These are phyloP conservation scores for Benincasa hispida DNA, from an alignment of 306 rosid genomes.

Conservation along the genomic window DNA sequence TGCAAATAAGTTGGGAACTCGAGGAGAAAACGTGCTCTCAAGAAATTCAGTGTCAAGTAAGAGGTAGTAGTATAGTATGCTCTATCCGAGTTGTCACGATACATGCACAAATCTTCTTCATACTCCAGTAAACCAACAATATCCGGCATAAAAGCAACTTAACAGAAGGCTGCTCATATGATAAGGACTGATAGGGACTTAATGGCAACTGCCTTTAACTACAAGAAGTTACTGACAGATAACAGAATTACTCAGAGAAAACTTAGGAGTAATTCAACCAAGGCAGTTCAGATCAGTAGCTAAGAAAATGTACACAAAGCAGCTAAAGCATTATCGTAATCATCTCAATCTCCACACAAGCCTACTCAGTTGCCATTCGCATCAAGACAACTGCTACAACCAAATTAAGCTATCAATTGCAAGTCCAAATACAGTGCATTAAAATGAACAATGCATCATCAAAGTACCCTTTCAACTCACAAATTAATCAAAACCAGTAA, in stretches of 20 bases:
- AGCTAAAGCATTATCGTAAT: background rate
- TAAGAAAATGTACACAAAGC: background rate
- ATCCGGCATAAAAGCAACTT: background rate
- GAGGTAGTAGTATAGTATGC: background rate
- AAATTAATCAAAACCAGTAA: background rate
- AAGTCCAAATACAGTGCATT: background rate
- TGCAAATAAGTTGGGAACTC: background rate
- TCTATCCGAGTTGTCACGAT: background rate
- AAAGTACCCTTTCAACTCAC: background rate
- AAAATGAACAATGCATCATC: constrained; percentile 1
- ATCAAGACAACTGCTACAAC: background rate
- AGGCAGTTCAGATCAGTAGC: background rate
- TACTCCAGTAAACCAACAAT: background rate
- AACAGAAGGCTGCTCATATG: background rate
- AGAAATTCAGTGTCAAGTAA: background rate
- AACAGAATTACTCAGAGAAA: background rate
- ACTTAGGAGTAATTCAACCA: background rate
- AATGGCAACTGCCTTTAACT: background rate
- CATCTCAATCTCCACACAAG: background rate
- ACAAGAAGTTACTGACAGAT: background rate
- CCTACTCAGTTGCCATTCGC: background rate
- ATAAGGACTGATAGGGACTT: background rate
- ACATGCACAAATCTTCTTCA: background rate
- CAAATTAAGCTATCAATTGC: background rate
- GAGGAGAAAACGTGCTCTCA: background rate